A percentile compares a stretch with the other conserved stretches of the same genome.
Conservation (phyloP, 2,329 filamentous ascomycete species). For the Calonectria leucothoes region DNA sequence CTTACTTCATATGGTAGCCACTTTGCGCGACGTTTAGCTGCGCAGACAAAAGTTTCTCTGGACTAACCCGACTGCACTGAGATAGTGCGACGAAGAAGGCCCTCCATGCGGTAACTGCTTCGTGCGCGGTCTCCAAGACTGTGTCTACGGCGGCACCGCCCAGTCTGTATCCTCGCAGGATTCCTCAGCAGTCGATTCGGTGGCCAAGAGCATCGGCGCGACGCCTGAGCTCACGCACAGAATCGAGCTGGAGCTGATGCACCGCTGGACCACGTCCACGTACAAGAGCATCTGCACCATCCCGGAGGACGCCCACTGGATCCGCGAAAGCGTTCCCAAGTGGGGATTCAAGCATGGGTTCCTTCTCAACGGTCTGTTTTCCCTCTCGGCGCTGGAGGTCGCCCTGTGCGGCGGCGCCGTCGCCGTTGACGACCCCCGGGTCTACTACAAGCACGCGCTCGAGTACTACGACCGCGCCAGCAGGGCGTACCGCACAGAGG, state of each 20-base stretch:
- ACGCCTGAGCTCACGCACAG: slow-evolving; percentile 37
- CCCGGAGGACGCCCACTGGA: slow-evolving; percentile 48
- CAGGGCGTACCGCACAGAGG: slow-evolving; percentile 33
- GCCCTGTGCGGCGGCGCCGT: slow-evolving; percentile 33
- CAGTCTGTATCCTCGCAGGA: not conserved
- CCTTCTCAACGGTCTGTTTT: slow-evolving; percentile 50
- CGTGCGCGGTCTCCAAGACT: slow-evolving; percentile 38
- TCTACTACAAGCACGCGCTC: slow-evolving; percentile 36
- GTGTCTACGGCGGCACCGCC: slow-evolving; percentile 26
- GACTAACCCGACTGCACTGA: not conserved
- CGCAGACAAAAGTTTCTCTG: too few species aligned
- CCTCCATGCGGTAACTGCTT: slow-evolving; percentile 50
- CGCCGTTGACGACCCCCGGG: slow-evolving; percentile 25
- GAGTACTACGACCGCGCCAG: slow-evolving; percentile 42
- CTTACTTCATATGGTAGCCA: too few species aligned
- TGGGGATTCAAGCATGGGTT: slow-evolving; percentile 52
- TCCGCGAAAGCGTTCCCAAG: slow-evolving; percentile 48
- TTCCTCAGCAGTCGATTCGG: not conserved
- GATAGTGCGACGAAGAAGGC: slow-evolving; percentile 50
- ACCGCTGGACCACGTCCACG: slow-evolving; percentile 60
- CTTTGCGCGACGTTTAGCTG: not conserved
- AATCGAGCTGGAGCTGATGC: slow-evolving; percentile 63
- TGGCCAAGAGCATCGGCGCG: slow-evolving; percentile 11
- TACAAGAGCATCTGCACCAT: slow-evolving; percentile 54
- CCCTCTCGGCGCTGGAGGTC: slow-evolving; percentile 36